Percentiles rank a stretch among this genome's conserved stretches.
These are phyloP conservation scores for Solanum lycopersicoides DNA, from an alignment of 257 asterid species.

Conservation along the genomic window DNA sequence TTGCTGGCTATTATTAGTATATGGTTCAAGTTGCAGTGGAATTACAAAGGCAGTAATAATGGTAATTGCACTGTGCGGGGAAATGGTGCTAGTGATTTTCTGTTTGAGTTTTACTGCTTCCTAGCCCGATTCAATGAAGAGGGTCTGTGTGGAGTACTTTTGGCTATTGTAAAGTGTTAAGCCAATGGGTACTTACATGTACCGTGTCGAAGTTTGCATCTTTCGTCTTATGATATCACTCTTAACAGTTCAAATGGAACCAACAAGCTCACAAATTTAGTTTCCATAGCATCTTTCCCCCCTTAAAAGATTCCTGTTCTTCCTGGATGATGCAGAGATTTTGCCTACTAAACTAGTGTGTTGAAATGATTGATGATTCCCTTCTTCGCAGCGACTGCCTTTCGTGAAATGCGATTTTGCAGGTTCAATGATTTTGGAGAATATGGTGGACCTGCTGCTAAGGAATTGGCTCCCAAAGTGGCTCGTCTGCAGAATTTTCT, in stretches of 20 bases:
- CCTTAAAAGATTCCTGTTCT: background rate
- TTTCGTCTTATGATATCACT: background rate
- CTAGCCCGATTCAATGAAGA: background rate
- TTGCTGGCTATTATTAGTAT: background rate
- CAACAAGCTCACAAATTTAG: background rate
- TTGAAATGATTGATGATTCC: background rate
- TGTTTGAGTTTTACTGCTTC: background rate
- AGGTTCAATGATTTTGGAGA: conserved; percentile 88
- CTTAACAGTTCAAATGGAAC: background rate
- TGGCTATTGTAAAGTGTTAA: background rate
- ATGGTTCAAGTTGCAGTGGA: background rate
- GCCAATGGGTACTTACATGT: background rate
- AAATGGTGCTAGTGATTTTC: background rate
- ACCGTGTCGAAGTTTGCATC: background rate
- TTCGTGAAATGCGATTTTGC: background rate
- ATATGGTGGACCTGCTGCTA: conserved; percentile 84
- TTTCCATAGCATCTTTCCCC: background rate
- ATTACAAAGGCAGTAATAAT: background rate
- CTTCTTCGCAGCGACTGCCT: background rate
- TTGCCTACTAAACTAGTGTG: background rate
- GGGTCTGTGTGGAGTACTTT: background rate
- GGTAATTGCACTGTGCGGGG: background rate
- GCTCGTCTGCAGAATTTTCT: conserved; percentile 33
- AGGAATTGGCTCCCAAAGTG: conserved; percentile 70
- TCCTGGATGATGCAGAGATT: background rate